Evolutionary conservation across 2,329 filamentous ascomycete species (phyloP).

Genomic region (Thelonectria rubi): DNA sequence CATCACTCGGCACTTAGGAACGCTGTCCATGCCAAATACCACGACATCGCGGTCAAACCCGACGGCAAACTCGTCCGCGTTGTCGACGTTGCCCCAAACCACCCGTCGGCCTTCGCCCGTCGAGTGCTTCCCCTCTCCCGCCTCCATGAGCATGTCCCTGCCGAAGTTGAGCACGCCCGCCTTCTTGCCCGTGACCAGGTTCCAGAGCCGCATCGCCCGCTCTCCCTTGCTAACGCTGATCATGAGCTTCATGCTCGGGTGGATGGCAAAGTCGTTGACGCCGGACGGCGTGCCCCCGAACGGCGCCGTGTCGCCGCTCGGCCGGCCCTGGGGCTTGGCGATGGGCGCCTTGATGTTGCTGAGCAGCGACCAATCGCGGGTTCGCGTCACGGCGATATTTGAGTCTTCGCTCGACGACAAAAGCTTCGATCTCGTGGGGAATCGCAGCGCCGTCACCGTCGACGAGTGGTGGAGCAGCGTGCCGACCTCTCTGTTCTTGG

Average conservation of each 20-base stretch:
- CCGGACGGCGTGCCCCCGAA: slow-evolving; percentile 84
- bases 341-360: slow-evolving; percentile 89
- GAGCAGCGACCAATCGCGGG: slow-evolving; percentile 88
- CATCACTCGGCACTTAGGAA: slow-evolving; percentile 77
- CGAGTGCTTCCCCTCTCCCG: slow-evolving; percentile 79
- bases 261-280: slow-evolving; percentile 93
- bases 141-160: slow-evolving; percentile 74
- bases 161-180: slow-evolving; percentile 90
- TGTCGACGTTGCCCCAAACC: slow-evolving; percentile 77
- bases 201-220: slow-evolving; percentile 93
- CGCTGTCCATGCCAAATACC: slow-evolving; percentile 89
- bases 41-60: slow-evolving; percentile 86
- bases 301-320: slow-evolving; percentile 88
- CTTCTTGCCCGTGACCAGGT: slow-evolving; percentile 95
- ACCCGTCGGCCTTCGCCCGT: slow-evolving; percentile 86
- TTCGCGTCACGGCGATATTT: slow-evolving; percentile 86
- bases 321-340: slow-evolving; percentile 80
- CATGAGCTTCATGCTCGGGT: slow-evolving; percentile 97
- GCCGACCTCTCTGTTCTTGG: slow-evolving; percentile 87
- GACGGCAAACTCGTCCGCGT: slow-evolving; percentile 84
- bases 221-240: slow-evolving; percentile 91
- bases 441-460: slow-evolving; percentile 80
- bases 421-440: slow-evolving; percentile 87
- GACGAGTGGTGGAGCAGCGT: slow-evolving; percentile 87
- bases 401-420: slow-evolving; percentile 91